These are phyloP conservation scores for Nannizzia gypsea DNA, from an alignment of 2,329 filamentous ascomycete genomes.

Conservation along the genomic window DNA sequence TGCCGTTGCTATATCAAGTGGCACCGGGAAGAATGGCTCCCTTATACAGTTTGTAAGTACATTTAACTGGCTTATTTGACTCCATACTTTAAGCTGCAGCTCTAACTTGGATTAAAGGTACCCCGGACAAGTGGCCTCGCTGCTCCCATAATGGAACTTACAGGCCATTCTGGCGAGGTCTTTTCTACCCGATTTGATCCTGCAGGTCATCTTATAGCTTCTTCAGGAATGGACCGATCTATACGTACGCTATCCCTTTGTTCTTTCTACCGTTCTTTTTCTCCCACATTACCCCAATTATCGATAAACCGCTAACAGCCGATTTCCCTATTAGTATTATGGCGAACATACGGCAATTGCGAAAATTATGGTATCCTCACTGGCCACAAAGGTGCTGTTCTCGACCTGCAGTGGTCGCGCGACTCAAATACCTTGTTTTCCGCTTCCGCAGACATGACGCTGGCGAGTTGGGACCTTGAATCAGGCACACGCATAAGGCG, in stretches of 20 bases:
- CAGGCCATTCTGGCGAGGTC: conserved; percentile 64
- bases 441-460: conserved; percentile 81
- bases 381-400: conserved; percentile 79
- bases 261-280: not conserved
- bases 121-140: conserved; percentile 71
- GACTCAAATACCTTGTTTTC: conserved; percentile 86
- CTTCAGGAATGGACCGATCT: conserved; percentile 85
- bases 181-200: conserved; percentile 86
- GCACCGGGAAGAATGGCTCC: conserved; percentile 47
- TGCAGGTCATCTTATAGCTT: conserved; percentile 77
- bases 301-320: not conserved
- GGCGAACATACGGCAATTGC: conserved; percentile 84
- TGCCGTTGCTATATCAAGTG: conserved; percentile 47
- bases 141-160: conserved; percentile 84
- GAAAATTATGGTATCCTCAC: conserved; percentile 85
- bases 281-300: not conserved
- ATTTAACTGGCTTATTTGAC: not conserved
- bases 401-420: conserved; percentile 93
- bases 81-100: not conserved
- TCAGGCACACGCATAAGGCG: conserved; percentile 83
- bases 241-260: conserved; percentile 51
- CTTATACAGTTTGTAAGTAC: conserved; percentile 55
- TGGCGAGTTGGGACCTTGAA: conserved; percentile 91
- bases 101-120: conserved; percentile 40
- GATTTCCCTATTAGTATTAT: conserved; percentile 53